Base-by-base conservation (phyloP, 139 green algal species). In the Tetradesmus lagerheimii region DNA sequence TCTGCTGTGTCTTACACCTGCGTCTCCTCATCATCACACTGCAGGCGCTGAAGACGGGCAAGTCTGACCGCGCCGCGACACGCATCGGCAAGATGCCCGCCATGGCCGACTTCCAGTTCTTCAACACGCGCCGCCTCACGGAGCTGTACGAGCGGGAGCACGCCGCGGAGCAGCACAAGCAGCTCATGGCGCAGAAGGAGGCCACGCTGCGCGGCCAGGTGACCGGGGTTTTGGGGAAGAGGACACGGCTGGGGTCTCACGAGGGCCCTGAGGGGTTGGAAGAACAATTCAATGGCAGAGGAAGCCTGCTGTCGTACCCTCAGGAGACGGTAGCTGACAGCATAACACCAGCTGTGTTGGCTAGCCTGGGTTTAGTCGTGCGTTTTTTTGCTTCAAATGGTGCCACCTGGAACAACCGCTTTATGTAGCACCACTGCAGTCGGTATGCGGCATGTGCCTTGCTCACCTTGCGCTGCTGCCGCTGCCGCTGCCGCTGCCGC, bases 81-180 rank as follows among this genome's bases (percentile, higher is more conserved):
- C 94, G 97, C 20, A 90, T 99, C 85, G 95, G 96, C 80, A 98
- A 98, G 93, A 99, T 99, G 96, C 98, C 97, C 2, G 84, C 95
- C 86, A 93, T 99, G 88, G 94, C 97, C 85, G 98, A 99, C 92
- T 99, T 98, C 95, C 98, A 99, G 94, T 99, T 99, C 95, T 99
- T 96, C 95, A 94, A 99, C 92, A 93, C 89, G 25, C 57, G 39
- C 76, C 88, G 50, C 66, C 89, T 98, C 8, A 96, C 94, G 18
- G 96, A 97, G 93, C 93, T 99, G 71, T 99, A 97, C 82, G 96
- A 99, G 79, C 98, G 98, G 95, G 96, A 99, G 93, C 90, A 97
- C 76, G 81, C 84, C 18, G 91, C 93, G 50, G 96, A 98, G 91
- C 76, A 95, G 89, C 93, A 94, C 94, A 95, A 95, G 93, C 91